Evolutionary conservation across 2,329 filamentous ascomycete genomes (phyloP).

Genomic region (Elsinoe australis): DNA sequence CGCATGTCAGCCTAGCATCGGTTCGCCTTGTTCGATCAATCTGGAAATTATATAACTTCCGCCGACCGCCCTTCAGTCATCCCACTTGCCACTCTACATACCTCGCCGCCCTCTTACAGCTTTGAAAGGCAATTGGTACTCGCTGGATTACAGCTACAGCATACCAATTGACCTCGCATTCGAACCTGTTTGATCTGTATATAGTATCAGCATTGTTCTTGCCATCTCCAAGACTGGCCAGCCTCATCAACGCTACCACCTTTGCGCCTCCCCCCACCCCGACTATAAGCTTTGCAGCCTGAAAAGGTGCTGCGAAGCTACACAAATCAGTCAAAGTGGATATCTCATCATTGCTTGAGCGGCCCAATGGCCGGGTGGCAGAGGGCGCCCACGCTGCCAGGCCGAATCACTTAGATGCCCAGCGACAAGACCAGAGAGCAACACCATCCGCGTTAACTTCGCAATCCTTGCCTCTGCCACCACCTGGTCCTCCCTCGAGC

Average conservation of each 20-base stretch:
- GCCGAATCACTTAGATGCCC: conserved; percentile 19
- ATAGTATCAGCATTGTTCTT: too few relatives aligned
- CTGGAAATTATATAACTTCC: conserved; percentile 2
- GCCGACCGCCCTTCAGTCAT: conserved; percentile 5
- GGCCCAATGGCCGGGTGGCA: conserved; percentile 54
- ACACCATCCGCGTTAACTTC: conserved; percentile 18
- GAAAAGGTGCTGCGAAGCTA: conserved; percentile 38
- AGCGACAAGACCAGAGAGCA: conserved; percentile 14
- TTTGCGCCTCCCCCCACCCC: background rate
- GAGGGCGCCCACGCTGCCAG: conserved; percentile 19
- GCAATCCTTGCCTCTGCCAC: conserved; percentile 9
- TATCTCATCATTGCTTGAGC: conserved; percentile 84
- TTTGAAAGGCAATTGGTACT: background rate
- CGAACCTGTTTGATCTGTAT: background rate
- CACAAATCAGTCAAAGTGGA: conserved; percentile 69
- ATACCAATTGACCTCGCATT: background rate
- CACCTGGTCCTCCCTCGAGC: conserved; percentile 4
- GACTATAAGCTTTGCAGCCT: background rate
- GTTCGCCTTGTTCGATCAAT: too few relatives aligned
- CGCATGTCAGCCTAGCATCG: too few relatives aligned
- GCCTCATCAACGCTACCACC: background rate
- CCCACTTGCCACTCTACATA: conserved; percentile 7
- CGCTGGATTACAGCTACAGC: conserved; percentile 13
- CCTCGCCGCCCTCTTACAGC: too few relatives aligned
- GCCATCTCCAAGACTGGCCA: background rate